Percentiles rank a stretch among this genome's conserved stretches.
Conservation (phyloP, 2,329 filamentous ascomycete genomes). For the Microsporum ferrugineum region DNA sequence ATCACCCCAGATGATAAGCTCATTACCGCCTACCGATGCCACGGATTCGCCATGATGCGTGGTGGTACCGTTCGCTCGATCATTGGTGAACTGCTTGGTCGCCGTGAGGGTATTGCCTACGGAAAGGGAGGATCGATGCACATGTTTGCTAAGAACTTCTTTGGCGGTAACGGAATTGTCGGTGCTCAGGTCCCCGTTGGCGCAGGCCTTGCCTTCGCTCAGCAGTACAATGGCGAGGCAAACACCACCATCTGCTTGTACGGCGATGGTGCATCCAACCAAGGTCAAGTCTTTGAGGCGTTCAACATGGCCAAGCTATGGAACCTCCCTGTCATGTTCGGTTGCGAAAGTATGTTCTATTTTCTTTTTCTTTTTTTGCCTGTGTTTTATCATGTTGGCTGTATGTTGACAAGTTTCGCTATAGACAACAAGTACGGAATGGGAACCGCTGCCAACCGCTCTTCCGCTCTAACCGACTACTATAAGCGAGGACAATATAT, state of each 20-base stretch:
- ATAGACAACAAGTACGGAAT: constrained; percentile 99
- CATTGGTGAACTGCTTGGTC: constrained; percentile 89
- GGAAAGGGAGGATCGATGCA: constrained; percentile 99
- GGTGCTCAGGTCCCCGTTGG: constrained; percentile 96
- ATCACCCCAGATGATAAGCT: constrained; percentile 84
- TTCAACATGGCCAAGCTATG: constrained; percentile 99
- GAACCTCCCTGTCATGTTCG: constrained; percentile 90
- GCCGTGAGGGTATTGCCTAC: constrained; percentile 92
- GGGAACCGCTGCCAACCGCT: constrained; percentile 90
- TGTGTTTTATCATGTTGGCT: neutral
- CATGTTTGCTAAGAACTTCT: constrained; percentile 98
- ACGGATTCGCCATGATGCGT: constrained; percentile 96
- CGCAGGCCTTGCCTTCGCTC: constrained; percentile 89
- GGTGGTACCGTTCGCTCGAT: constrained; percentile 82
- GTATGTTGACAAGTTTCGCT: neutral
- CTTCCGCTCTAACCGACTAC: constrained; percentile 95
- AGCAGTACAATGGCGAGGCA: constrained; percentile 83
- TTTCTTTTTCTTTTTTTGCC: constrained; percentile 7
- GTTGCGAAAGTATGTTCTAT: constrained; percentile 77
- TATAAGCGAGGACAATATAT: constrained; percentile 99
- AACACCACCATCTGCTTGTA: constrained; percentile 84
- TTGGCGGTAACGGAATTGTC: constrained; percentile 97
- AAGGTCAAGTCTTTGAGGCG: constrained; percentile 98
- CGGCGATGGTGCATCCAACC: constrained; percentile 96
- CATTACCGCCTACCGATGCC: constrained; percentile 97